Evolutionary conservation across 768 basidiomycete species (phyloP).

Genomic region (Pleurotus tuber-regium): DNA sequence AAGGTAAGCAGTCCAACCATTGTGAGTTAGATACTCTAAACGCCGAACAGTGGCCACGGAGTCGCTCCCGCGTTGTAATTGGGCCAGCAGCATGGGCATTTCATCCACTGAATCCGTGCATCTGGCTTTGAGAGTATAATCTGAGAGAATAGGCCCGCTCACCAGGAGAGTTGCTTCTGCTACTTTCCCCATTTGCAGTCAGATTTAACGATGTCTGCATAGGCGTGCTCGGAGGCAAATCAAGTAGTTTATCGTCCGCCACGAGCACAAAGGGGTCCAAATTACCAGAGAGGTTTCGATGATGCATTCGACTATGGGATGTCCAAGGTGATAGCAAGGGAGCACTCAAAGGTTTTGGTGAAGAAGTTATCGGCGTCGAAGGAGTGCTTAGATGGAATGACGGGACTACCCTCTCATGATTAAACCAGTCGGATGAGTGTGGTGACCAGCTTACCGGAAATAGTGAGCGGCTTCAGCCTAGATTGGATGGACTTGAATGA

Average conservation of each 20-base stretch:
- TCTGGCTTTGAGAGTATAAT: background rate
- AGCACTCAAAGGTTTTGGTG: background rate
- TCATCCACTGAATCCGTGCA: background rate
- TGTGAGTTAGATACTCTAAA: background rate
- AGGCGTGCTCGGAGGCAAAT: background rate
- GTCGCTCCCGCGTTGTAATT: background rate
- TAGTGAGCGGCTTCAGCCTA: background rate
- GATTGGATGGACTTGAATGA: background rate
- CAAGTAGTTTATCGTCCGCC: background rate
- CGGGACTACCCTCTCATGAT: background rate
- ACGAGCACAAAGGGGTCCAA: background rate
- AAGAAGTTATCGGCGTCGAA: background rate
- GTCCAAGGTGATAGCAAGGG: background rate
- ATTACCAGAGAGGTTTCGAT: background rate
- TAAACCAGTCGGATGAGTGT: background rate
- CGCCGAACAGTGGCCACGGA: background rate
- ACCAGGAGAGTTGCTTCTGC: background rate
- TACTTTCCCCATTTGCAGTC: background rate
- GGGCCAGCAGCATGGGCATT: background rate
- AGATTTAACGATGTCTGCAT: background rate
- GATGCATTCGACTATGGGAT: background rate
- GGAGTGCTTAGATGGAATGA: constrained; percentile 1
- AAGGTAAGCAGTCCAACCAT: background rate
- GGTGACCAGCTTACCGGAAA: background rate
- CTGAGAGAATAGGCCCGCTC: background rate